Evolutionary conservation across 1,284 basidiomycete species (phyloP), one percentile per base, ranked within the genome.

Genomic region (Acaromyces ingoldii): DNA sequence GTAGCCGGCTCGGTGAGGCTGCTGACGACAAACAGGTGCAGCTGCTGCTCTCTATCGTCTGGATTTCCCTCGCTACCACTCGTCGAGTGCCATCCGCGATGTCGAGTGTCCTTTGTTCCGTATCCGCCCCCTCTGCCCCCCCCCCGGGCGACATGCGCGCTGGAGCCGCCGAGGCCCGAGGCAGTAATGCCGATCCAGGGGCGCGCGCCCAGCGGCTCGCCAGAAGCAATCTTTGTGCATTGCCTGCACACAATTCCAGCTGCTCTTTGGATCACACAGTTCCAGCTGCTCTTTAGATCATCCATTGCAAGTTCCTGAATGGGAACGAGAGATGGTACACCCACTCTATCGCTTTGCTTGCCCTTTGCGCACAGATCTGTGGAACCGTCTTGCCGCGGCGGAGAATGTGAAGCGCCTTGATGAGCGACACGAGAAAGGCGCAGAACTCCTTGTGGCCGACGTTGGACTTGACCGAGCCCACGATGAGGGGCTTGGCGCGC

Each of bases 81-180:
- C 29, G 29, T 7, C 7, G 29, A 6, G 7, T 30, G 7, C 29
- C 7, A 30, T 13, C n/a, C n/a, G n/a, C n/a, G n/a, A n/a, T 6
- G 29, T 13, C 6, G 13, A 7, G 29, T 7, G 29, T 6, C 29
- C 29, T 6, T 30, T 6, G 29, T 13, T 30, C 29, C 21, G 47
- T 50, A 33, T 48, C 37, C 22, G 55, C 52, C 43, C 44, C 53
- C 55, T 46, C 7, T 7, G 21, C 7, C 9, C 17, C 9, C 17
- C 28, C 9, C 17, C 58, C 37, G n/a, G n/a, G 58, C 51, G n/a
- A 50, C 51, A 53, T 62, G 58, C 24, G 24, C 26, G 54, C 55
- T 62, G 25, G 60, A 49, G 45, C 60, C 60, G 34, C 60, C 60
- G 40, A 62, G 55, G 46, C 60, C 60, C 29, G 44, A 60, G 4